Evolutionary conservation across 208 protist species (phyloP).

Genomic region (Crithidia sp.): DNA sequence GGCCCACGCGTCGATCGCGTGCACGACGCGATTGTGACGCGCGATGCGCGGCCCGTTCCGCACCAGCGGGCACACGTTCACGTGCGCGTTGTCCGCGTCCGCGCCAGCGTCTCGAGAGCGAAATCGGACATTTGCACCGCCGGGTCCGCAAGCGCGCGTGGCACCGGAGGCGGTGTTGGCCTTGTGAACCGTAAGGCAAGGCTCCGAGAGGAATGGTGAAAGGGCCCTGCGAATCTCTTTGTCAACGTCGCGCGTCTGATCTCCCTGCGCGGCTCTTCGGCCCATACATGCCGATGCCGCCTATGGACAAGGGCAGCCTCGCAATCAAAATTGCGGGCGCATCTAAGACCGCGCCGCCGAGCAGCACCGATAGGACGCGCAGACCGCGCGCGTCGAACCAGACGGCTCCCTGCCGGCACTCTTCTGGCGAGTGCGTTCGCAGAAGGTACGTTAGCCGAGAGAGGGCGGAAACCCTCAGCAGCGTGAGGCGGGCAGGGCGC

Average conservation of each 20-base stretch:
- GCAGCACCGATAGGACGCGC: conserved; percentile 13
- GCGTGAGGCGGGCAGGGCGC: conserved; percentile 14
- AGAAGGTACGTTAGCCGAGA: conserved; percentile 34
- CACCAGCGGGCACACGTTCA: conserved; percentile 34
- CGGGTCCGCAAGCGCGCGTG: conserved; percentile 33
- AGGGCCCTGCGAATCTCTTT: conserved; percentile 1
- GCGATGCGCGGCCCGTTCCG: conserved; percentile 11
- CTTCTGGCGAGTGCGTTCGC: conserved; percentile 25
- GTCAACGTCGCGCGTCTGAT: conserved; percentile 21
- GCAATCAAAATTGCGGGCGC: conserved; percentile 9
- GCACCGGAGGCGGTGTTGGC: conserved; percentile 33
- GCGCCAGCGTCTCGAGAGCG: conserved; percentile 19
- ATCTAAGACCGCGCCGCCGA: background rate
- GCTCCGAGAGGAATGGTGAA: conserved; percentile 26
- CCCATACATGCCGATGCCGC: conserved; percentile 31
- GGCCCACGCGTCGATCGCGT: conserved; percentile 24
- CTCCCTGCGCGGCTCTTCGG: conserved; percentile 24
- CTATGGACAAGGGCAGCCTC: conserved; percentile 27
- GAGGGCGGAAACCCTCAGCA: conserved; percentile 24
- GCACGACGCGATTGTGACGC: conserved; percentile 35
- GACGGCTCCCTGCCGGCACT: conserved; percentile 11
- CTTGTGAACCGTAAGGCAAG: conserved; percentile 28
- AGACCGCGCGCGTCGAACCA: conserved; percentile 34
- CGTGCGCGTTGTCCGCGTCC: conserved; percentile 33
- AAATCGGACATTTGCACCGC: conserved; percentile 21